Conservation (phyloP, 139 green algal genomes). For the Coelastrella sp. region DNA sequence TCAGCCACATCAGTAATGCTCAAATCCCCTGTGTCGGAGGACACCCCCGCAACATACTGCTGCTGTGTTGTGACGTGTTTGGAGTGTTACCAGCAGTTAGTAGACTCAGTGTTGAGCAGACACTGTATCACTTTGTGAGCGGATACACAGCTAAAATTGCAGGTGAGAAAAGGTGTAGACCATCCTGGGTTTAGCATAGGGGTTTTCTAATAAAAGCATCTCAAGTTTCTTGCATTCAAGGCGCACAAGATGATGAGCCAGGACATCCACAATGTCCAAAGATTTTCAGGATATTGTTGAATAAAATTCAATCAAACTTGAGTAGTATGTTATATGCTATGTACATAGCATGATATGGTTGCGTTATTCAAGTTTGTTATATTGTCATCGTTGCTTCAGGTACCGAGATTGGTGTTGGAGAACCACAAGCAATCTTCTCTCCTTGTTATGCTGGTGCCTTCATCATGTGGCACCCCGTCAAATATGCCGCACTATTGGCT, state of each 20-base stretch:
- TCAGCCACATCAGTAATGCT: constrained; percentile 94
- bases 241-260: too few relatives aligned
- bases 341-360: not conserved
- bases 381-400: constrained; percentile 70
- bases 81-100: constrained; percentile 90
- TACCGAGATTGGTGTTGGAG: constrained; percentile 91
- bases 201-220: not conserved
- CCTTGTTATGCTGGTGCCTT: constrained; percentile 80
- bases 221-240: too few relatives aligned
- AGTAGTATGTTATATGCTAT: not conserved
- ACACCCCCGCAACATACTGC: constrained; percentile 91
- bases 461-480: constrained; percentile 81
- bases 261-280: too few relatives aligned
- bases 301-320: too few relatives aligned
- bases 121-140: constrained; percentile 98
- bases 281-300: too few relatives aligned
- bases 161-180: not conserved
- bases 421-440: constrained; percentile 93
- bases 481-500: constrained; percentile 89
- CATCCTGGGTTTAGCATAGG: not conserved
- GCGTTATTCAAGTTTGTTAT: not conserved
- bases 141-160: constrained; percentile 97
- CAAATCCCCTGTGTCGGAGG: constrained; percentile 86
- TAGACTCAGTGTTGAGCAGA: constrained; percentile 86
- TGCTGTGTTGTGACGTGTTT: constrained; percentile 62